These are phyloP conservation scores for Fusarium chlamydosporum DNA, from an alignment of 2,329 filamentous ascomycete species.

Conservation along the genomic window DNA sequence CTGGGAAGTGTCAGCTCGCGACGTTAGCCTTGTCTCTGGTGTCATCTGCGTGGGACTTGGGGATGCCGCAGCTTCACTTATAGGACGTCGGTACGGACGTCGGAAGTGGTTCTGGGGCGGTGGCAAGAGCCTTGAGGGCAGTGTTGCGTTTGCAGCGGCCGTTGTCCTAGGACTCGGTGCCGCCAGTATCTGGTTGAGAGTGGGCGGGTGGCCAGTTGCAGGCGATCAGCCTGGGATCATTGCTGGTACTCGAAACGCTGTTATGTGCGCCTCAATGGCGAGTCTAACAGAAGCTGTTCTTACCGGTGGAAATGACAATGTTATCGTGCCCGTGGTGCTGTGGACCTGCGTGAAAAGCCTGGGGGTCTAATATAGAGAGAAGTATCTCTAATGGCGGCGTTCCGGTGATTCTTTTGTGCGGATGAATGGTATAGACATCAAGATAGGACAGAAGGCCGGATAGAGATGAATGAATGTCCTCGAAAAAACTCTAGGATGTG, in stretches of 20 bases:
- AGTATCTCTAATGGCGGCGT: slow-evolving; percentile 33
- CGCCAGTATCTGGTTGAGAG: slow-evolving; percentile 79
- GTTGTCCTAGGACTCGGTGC: slow-evolving; percentile 81
- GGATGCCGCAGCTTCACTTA: slow-evolving; percentile 91
- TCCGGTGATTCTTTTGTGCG: slow-evolving; percentile 13
- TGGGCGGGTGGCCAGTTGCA: slow-evolving; percentile 79
- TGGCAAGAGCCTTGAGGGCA: slow-evolving; percentile 94
- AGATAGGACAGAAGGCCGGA: slow-evolving; percentile 19
- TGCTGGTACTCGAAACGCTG: slow-evolving; percentile 72
- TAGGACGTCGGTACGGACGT: slow-evolving; percentile 87
- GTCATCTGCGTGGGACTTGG: slow-evolving; percentile 96
- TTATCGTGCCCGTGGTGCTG: slow-evolving; percentile 91
- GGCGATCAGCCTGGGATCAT: slow-evolving; percentile 57
- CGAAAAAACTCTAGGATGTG: slow-evolving; percentile 27
- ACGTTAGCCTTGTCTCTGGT: slow-evolving; percentile 91
- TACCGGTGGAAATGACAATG: slow-evolving; percentile 98
- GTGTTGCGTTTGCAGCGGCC: slow-evolving; percentile 82
- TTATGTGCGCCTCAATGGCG: slow-evolving; percentile 80
- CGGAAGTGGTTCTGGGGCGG: slow-evolving; percentile 97
- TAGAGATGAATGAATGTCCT: slow-evolving; percentile 47
- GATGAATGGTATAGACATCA: slow-evolving; percentile 27
- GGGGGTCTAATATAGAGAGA: slow-evolving; percentile 61
- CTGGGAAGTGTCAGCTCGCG: slow-evolving; percentile 82
- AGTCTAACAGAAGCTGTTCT: slow-evolving; percentile 95
- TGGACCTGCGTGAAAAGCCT: slow-evolving; percentile 92